Conservation (phyloP, 2,329 filamentous ascomycete genomes). For the Pseudogymnoascus sp. region DNA sequence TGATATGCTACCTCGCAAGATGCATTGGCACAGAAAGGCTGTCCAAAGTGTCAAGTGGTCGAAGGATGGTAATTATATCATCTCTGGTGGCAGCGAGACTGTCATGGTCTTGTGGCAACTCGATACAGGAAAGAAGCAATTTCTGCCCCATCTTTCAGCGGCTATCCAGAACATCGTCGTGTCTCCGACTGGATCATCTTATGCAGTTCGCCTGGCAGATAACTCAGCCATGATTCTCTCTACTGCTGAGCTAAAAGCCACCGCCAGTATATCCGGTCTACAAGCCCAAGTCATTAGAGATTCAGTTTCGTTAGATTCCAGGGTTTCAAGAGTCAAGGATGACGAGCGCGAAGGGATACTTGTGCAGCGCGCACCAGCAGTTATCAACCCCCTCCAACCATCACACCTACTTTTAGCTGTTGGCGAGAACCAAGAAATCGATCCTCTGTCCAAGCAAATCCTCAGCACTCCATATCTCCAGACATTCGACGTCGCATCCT, state of each 20-base stretch:
- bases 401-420: slow-evolving; percentile 63
- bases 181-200: slow-evolving; percentile 71
- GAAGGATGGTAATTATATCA: slow-evolving; percentile 87
- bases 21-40: slow-evolving; percentile 86
- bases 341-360: slow-evolving; percentile 22
- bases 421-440: slow-evolving; percentile 51
- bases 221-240: slow-evolving; percentile 89
- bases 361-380: slow-evolving; percentile 44
- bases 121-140: slow-evolving; percentile 74
- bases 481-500: slow-evolving; percentile 74
- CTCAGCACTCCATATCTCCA: slow-evolving; percentile 63
- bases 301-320: slow-evolving; percentile 43
- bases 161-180: slow-evolving; percentile 78
- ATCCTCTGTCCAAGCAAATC: slow-evolving; percentile 42
- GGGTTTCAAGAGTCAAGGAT: slow-evolving; percentile 42
- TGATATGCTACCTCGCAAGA: slow-evolving; percentile 48
- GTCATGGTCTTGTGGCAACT: slow-evolving; percentile 90
- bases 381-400: slow-evolving; percentile 53
- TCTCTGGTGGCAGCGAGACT: slow-evolving; percentile 87
- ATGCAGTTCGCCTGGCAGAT: slow-evolving; percentile 78
- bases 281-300: slow-evolving; percentile 54
- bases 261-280: slow-evolving; percentile 74
- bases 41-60: slow-evolving; percentile 89
- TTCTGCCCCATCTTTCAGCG: slow-evolving; percentile 82
- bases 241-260: slow-evolving; percentile 80